Evolutionary conservation across 2,329 filamentous ascomycete genomes (phyloP), one percentile per base, ranked within the genome.

Genomic region (Aspergillus piperis): DNA sequence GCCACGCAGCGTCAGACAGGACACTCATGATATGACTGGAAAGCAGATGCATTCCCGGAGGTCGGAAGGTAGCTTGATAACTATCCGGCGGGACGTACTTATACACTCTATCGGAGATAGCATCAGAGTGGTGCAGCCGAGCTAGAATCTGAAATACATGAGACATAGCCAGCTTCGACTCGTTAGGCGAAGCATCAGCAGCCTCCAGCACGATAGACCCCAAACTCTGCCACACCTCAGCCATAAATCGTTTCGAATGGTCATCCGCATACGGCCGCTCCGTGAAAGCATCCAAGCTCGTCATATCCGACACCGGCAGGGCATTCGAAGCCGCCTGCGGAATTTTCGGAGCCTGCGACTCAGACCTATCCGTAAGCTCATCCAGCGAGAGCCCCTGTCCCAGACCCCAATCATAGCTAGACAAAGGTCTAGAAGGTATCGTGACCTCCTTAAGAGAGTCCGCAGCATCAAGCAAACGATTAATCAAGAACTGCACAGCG

Each of bases 1-100:
- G 66, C 78, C 78, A 82, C 15, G 76, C 78, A 38, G 80, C 75
- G 62, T 82, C 80, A 5, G 80, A 80, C 38, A 82, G 59, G 55
- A 77, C 74, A 51, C 75, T 78, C 75, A 82, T 77, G 21, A 82
- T 81, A 59, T 77, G 73, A 10, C 70, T 75, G 11, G 76, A 78
- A 32, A 82, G 67, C 4, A 81, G 61, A 63, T 80, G 71, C 53
- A 82, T 70, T 4, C 75, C 76, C 5, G 80, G 80, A 5, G 80
- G 78, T 8, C 78, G 73, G 58, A 75, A 75, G 3, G 70, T 59
- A 19, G 64, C 66, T 51, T 73, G 68, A 30, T 72, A 66, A 27
- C 68, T 65, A 49, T 68, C 62, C 15, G 70, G 69, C 49, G 64
- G 57, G 8, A 65, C 62, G 59, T 77, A 78, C 57, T 76, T 75